Percentiles rank a stretch among this genome's conserved stretches.
phyloP scores from a whole-genome alignment of 2,329 filamentous ascomycete species.

The Epichloe festucae region DNA sequence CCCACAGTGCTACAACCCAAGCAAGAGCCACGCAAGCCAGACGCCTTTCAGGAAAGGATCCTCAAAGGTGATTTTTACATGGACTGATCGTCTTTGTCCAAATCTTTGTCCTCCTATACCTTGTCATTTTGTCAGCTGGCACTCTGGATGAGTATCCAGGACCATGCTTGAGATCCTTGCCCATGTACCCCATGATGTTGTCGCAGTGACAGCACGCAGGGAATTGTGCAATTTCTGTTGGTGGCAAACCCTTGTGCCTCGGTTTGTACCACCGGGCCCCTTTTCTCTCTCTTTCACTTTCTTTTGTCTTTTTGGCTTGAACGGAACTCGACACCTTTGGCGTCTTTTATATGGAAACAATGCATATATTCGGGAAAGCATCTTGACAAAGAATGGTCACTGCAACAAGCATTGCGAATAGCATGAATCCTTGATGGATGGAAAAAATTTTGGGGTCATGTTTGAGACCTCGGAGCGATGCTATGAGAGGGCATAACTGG shows the following conservation, averaged over 20 bases:
- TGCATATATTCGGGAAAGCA: background rate
- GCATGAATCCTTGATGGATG: background rate
- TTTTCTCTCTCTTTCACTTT: background rate
- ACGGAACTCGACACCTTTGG: background rate
- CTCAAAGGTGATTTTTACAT: slow-evolving; percentile 97
- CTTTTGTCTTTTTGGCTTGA: background rate
- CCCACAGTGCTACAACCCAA: slow-evolving; percentile 32
- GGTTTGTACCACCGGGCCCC: background rate
- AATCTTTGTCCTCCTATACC: background rate
- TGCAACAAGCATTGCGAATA: background rate
- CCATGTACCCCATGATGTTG: background rate
- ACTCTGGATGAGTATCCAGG: background rate
- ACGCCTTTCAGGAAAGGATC: slow-evolving; percentile 93
- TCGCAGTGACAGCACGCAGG: background rate
- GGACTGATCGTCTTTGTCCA: slow-evolving; percentile 43
- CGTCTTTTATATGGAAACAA: background rate
- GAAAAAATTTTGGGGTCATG: background rate
- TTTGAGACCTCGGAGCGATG: background rate
- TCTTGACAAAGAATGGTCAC: background rate
- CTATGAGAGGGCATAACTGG: background rate
- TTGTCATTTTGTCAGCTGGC: background rate
- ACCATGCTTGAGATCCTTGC: background rate
- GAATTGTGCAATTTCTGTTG: background rate
- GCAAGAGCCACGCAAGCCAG: slow-evolving; percentile 56
- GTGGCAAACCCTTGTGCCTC: background rate